These are phyloP conservation scores for Wallacemonas collosoma DNA, from an alignment of 208 protist species.

Conservation along the genomic window DNA sequence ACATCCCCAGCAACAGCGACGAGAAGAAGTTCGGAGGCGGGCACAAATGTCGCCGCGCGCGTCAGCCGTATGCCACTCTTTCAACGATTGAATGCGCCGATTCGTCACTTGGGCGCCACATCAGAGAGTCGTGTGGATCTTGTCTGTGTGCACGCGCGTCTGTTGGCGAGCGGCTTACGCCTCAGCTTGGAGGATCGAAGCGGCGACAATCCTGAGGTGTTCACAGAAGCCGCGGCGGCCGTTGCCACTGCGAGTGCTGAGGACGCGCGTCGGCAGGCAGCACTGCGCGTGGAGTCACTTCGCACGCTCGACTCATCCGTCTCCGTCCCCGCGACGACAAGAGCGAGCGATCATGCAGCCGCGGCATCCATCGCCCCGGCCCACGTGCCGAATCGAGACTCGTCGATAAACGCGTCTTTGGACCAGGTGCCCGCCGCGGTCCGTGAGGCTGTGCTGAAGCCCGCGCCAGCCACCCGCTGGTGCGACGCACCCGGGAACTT, in stretches of 20 bases:
- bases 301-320: not conserved
- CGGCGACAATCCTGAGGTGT: conserved; percentile 16
- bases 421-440: conserved; percentile 32
- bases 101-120: conserved; percentile 47
- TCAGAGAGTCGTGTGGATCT: conserved; percentile 65
- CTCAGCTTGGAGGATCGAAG: conserved; percentile 53
- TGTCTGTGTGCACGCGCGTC: conserved; percentile 43
- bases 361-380: conserved; percentile 10
- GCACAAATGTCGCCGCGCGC: not conserved
- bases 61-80: not conserved
- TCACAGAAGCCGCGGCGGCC: conserved; percentile 22
- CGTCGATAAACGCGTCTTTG: conserved; percentile 12
- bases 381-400: not conserved
- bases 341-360: not conserved
- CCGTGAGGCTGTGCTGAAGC: conserved; percentile 31
- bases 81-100: conserved; percentile 7
- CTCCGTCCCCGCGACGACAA: not conserved
- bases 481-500: conserved; percentile 63
- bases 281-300: not conserved
- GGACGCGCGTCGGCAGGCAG: not conserved
- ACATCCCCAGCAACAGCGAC: not conserved
- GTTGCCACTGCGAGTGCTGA: conserved; percentile 15
- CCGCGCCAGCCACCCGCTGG: conserved; percentile 40
- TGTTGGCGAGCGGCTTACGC: conserved; percentile 48
- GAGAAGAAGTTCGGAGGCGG: too few species aligned